A percentile compares a stretch with the other conserved stretches of the same genome.
phyloP scores from a whole-genome alignment of 225 moss, liverwort and hornwort genomes.

The Lunularia cruciata region DNA sequence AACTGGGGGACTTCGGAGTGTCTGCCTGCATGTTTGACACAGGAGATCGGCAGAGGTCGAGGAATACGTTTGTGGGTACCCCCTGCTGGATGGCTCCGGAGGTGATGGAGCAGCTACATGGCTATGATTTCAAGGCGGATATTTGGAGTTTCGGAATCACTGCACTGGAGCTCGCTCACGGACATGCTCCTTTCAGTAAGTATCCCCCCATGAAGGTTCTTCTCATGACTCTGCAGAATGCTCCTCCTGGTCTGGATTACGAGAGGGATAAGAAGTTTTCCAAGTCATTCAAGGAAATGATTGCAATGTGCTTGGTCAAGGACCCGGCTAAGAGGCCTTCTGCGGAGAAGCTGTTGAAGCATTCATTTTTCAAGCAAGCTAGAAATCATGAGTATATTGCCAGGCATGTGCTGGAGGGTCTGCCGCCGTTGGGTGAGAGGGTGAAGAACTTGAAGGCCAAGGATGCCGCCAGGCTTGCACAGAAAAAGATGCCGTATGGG shows the following conservation, averaged over 20 bases:
- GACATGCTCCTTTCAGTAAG: constrained; percentile 95
- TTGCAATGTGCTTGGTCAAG: constrained; percentile 96
- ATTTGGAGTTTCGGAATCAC: constrained; percentile 99
- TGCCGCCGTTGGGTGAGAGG: constrained; percentile 80
- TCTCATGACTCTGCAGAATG: constrained; percentile 98
- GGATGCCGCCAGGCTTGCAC: constrained; percentile 77
- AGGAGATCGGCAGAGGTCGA: constrained; percentile 84
- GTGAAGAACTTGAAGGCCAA: constrained; percentile 65
- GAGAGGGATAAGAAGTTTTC: constrained; percentile 87
- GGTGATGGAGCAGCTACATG: constrained; percentile 99
- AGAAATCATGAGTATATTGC: constrained; percentile 63
- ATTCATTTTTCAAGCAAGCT: constrained; percentile 94
- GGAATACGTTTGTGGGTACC: constrained; percentile 95
- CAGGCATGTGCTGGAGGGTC: constrained; percentile 70
- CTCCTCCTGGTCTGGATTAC: constrained; percentile 87
- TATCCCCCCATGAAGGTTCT: constrained; percentile 98
- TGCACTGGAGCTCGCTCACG: constrained; percentile 96
- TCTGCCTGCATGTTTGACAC: constrained; percentile 99
- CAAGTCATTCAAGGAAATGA: constrained; percentile 97
- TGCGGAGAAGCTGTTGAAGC: constrained; percentile 89
- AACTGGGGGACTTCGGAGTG: constrained; percentile 92
- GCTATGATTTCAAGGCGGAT: constrained; percentile 97
- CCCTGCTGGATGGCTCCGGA: constrained; percentile 99
- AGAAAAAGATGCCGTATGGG: constrained; percentile 86
- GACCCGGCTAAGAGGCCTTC: constrained; percentile 84